Base-by-base conservation (phyloP, 805 yeast genomes). In the Lipomyces japonicus region DNA sequence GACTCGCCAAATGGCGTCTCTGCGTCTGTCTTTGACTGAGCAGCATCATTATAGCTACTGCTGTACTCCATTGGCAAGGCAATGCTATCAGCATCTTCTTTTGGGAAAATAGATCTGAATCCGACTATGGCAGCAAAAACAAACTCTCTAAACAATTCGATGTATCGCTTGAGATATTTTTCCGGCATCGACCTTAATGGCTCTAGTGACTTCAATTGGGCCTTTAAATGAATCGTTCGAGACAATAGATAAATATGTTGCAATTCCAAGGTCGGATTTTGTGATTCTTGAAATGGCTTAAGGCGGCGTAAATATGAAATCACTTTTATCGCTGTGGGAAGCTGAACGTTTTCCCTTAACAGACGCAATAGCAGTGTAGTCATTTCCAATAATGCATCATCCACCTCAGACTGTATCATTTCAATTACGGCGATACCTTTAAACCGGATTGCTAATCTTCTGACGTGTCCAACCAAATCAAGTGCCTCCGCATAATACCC, bases 401-500 rank as follows among this genome's bases (percentile, higher is more conserved):
- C 65, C 46, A 81, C 77, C 58, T 84, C 89, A 9, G 58, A 57
- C 43, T 76, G 78, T 35, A 86, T 77, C 35, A 72, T 68, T 18
- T 67, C 70, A 31, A 87, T 76, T 1, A 84, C 61, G 1, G 69
- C 65, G 6, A 82, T 67, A 38, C 76, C 75, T 5, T 89, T 86
- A 65, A 83, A 90, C 51, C 95, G 73, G 16, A 81, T 78, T 0
- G 76, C 71, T 22, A 93, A 71, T 47, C 95, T 75, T 55, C 82
- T 76, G 0, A 85, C 80, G 61, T 86, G 81, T 26, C 84, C 76
- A 10, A 89, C 84, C 12, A 91, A 77, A 64, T 91, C 95, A 31
- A 91, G 75, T 7, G 96, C 89, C 62, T 89, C 95, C 30, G 88
- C 84, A 63, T 90, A 93, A 62, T 85, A 86, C 0, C 96, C 96